phyloP scores from a whole-genome alignment of 1,139 yeast species.

The Oligophagozyma castellii region DNA sequence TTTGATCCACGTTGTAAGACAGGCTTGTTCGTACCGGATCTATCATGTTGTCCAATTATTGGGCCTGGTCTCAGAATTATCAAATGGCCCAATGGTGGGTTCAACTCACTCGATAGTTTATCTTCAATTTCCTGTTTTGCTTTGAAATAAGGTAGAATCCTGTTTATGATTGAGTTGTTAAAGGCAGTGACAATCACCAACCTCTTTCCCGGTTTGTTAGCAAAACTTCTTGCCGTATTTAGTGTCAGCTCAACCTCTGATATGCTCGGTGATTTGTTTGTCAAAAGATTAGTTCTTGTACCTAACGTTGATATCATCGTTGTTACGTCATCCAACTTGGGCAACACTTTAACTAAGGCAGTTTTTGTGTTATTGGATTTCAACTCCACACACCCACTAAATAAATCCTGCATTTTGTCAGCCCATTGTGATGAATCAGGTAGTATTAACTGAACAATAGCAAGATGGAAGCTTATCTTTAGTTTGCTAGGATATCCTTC shows the following conservation, averaged over 20 bases:
- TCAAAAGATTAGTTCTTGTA: conserved; percentile 2
- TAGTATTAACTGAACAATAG: conserved; percentile 1
- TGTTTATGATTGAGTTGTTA: conserved; percentile 16
- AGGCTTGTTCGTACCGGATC: neutral
- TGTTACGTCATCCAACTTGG: conserved; percentile 5
- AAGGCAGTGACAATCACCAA: conserved; percentile 20
- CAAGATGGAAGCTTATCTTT: conserved; percentile 1
- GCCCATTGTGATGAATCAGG: conserved; percentile 2
- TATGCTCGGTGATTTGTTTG: conserved; percentile 5
- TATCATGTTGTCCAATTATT: conserved; percentile 16
- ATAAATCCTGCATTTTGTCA: conserved; percentile 6
- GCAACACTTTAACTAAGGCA: conserved; percentile 3
- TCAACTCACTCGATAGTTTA: conserved; percentile 11
- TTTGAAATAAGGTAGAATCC: conserved; percentile 17
- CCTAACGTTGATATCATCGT: conserved; percentile 10
- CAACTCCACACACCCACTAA: conserved; percentile 4
- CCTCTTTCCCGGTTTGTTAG: conserved; percentile 6
- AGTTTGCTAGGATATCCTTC: conserved; percentile 1
- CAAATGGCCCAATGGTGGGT: conserved; percentile 10
- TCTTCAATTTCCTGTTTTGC: conserved; percentile 16
- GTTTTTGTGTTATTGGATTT: conserved; percentile 1
- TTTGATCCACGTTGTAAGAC: conserved; percentile 2
- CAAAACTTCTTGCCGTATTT: conserved; percentile 8
- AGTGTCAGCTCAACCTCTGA: conserved; percentile 15
- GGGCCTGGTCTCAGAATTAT: conserved; percentile 25